These are phyloP conservation scores for Pascua sp. DNA, from an alignment of 1,284 basidiomycete species.

Conservation along the genomic window DNA sequence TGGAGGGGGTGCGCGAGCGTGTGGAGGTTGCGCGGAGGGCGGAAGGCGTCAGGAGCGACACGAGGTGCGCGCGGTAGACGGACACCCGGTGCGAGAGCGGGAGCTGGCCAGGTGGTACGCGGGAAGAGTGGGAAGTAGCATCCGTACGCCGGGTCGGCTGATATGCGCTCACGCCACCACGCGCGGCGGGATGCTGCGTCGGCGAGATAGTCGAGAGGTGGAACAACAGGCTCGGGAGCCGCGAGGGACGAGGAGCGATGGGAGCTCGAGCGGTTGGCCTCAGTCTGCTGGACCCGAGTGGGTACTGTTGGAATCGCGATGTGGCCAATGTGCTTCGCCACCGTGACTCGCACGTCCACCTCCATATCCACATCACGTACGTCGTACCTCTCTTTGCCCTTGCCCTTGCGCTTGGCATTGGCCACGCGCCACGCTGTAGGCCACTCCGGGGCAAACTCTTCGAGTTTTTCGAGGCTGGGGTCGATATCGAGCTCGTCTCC, in stretches of 20 bases:
- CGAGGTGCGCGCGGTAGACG: background rate
- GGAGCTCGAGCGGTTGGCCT: background rate
- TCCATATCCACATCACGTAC: no score
- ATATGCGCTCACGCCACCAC: constrained; percentile 28
- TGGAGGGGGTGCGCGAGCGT: constrained; percentile 29
- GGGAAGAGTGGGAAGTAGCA: constrained; percentile 19
- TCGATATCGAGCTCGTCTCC: constrained; percentile 1
- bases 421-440: constrained; percentile 1
- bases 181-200: constrained; percentile 1
- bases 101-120: constrained; percentile 1
- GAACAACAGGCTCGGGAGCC: no score
- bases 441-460: constrained; percentile 30
- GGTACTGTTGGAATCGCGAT: background rate
- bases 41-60: constrained; percentile 1
- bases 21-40: constrained; percentile 12
- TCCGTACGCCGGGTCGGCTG: constrained; percentile 20
- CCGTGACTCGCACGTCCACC: no score
- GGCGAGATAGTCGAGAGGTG: background rate
- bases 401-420: background rate
- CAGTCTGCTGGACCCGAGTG: background rate
- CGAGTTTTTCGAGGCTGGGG: constrained; percentile 15
- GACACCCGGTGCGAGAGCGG: constrained; percentile 3
- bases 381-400: no score
- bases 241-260: background rate
- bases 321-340: no score